A percentile compares a stretch with the other conserved stretches of the same genome.
Conservation (phyloP, 257 asterid species). For the Fraxinus anomala region DNA sequence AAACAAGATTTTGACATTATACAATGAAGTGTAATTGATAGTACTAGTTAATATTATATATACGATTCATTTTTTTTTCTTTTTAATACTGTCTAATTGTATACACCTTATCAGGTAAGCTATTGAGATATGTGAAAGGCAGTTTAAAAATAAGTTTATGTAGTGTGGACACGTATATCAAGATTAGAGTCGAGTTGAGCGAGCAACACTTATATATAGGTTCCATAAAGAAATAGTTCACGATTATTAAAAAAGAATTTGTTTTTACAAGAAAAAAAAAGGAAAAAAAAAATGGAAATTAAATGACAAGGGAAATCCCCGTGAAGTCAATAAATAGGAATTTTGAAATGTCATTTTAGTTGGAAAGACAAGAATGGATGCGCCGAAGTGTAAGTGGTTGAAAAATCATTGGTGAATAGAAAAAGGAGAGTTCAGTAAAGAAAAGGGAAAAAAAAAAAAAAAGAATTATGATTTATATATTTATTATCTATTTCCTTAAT, state of each 20-base stretch:
- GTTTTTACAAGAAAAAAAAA: not conserved
- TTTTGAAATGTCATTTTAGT: not conserved
- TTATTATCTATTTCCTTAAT: not conserved
- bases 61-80: too few species aligned
- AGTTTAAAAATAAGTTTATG: not conserved
- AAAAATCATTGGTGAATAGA: not conserved
- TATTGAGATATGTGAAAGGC: not conserved
- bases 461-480: not conserved
- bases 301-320: not conserved
- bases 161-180: not conserved
- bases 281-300: not conserved
- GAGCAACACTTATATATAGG: not conserved
- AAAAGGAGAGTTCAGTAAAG: not conserved
- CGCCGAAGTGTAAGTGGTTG: not conserved
- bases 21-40: too few species aligned
- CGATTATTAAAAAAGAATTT: not conserved
- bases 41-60: too few species aligned
- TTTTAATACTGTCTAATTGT: too few species aligned
- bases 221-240: not conserved
- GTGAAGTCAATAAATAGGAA: conserved; percentile 6
- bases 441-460: not conserved
- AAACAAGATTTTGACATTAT: too few species aligned
- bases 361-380: not conserved
- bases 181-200: not conserved
- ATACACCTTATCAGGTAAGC: not conserved